Percentiles rank a stretch among this genome's conserved stretches.
phyloP scores from a whole-genome alignment of 225 moss, liverwort and hornwort species.

The Marchantia paleacea region DNA sequence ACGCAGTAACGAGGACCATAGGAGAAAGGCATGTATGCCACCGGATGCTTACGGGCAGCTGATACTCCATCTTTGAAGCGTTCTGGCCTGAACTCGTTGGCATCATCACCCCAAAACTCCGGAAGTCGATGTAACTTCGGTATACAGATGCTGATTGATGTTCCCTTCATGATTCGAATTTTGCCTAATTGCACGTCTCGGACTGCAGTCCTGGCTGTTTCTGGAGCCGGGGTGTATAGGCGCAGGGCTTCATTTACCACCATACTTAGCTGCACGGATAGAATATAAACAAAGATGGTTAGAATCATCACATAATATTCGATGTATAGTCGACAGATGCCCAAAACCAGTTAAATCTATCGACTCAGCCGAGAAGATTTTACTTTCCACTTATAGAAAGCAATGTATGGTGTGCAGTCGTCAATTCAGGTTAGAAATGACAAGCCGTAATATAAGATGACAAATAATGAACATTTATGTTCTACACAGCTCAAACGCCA shows the following conservation, averaged over 20 bases:
- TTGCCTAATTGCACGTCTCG: conserved; percentile 24
- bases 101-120: conserved; percentile 24
- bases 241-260: conserved; percentile 14
- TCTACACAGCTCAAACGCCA: too few species aligned
- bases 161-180: conserved; percentile 8
- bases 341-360: too few species aligned
- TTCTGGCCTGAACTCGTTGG: conserved; percentile 29
- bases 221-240: conserved; percentile 11
- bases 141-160: conserved; percentile 19
- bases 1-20: conserved; percentile 27
- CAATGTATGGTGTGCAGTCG: too few species aligned
- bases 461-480: not conserved
- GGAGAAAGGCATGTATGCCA: conserved; percentile 32
- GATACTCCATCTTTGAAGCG: conserved; percentile 23
- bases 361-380: too few species aligned
- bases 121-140: conserved; percentile 10
- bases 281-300: not conserved
- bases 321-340: too few species aligned
- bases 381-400: too few species aligned
- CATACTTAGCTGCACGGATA: conserved; percentile 14
- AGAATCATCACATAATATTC: not conserved
- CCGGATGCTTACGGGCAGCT: conserved; percentile 13
- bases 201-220: conserved; percentile 20
- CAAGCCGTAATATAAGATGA: not conserved
- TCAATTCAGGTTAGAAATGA: too few species aligned